phyloP scores from a whole-genome alignment of 495 filamentous ascomycete species.

The Echria macrotheca region DNA sequence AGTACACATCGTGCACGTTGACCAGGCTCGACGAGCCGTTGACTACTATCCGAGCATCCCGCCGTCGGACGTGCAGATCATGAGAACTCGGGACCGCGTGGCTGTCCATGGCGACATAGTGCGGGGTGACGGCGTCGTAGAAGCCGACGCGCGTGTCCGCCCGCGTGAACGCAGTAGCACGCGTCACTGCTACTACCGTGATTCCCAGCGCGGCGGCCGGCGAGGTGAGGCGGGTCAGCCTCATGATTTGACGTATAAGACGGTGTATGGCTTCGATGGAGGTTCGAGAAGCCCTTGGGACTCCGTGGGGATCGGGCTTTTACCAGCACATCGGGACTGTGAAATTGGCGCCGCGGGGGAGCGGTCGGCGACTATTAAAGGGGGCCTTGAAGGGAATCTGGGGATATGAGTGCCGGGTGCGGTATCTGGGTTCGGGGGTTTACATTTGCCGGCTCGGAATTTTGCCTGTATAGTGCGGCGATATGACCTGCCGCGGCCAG shows the following conservation, averaged over 20 bases:
- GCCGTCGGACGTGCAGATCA: neutral
- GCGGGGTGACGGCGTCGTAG: constrained; percentile 1
- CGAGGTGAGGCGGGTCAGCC: neutral
- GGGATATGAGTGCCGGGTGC: neutral
- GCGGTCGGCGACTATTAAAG: neutral
- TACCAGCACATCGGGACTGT: neutral
- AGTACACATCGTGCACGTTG: constrained; percentile 31
- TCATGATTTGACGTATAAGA: neutral
- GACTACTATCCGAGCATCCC: no score
- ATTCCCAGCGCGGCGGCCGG: neutral
- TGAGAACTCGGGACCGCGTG: neutral
- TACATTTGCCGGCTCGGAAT: constrained; percentile 4
- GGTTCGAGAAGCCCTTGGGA: neutral
- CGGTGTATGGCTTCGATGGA: neutral
- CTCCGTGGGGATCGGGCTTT: neutral
- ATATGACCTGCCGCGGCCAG: no score
- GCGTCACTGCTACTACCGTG: neutral
- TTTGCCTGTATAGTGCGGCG: constrained; percentile 10
- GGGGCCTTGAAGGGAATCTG: neutral
- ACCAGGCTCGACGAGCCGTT: constrained; percentile 13
- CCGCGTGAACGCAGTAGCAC: neutral
- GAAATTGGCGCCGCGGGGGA: neutral
- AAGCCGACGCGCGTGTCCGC: neutral
- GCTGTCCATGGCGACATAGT: constrained; percentile 4
- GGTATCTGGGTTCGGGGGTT: neutral